Percentiles rank a stretch among this genome's conserved stretches.
These are phyloP conservation scores for Berberis vulgaris DNA, from an alignment of 164 flowering plant genomes.

Conservation along the genomic window DNA sequence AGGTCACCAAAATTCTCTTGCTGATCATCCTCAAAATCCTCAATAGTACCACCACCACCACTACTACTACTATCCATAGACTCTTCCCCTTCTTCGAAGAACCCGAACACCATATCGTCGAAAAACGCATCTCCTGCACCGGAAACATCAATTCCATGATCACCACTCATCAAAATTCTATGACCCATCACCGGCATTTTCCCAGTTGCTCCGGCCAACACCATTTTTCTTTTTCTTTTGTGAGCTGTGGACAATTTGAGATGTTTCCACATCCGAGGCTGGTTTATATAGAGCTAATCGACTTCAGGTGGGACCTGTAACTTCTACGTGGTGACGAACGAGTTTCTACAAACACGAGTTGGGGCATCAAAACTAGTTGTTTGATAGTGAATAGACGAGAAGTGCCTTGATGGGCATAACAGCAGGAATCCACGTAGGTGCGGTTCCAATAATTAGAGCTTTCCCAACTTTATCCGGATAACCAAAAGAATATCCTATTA, in stretches of 20 bases:
- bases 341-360: constrained; percentile 23
- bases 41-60: neutral
- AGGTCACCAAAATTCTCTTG: constrained; percentile 6
- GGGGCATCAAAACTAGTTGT: constrained; percentile 2
- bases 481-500: neutral
- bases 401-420: neutral
- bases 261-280: neutral
- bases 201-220: constrained; percentile 17
- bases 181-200: constrained; percentile 13
- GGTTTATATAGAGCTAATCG: neutral
- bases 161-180: constrained; percentile 15
- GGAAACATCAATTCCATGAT: constrained; percentile 8
- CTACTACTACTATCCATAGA: constrained; percentile 7
- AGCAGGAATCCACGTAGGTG: constrained; percentile 43
- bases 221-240: neutral
- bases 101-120: constrained; percentile 40
- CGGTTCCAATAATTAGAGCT: constrained; percentile 3
- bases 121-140: constrained; percentile 19
- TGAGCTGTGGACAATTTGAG: neutral
- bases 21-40: constrained; percentile 8
- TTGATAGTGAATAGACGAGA: neutral
- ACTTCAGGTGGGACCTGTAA: constrained; percentile 12
- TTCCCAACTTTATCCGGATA: neutral
- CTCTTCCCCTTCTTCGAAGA: constrained; percentile 23
- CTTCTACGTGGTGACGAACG: constrained; percentile 21